Percentiles rank a stretch among this genome's conserved stretches.
Evolutionary conservation across 2,329 filamentous ascomycete genomes (phyloP).

Genomic region (Colletotrichum spaethianum): DNA sequence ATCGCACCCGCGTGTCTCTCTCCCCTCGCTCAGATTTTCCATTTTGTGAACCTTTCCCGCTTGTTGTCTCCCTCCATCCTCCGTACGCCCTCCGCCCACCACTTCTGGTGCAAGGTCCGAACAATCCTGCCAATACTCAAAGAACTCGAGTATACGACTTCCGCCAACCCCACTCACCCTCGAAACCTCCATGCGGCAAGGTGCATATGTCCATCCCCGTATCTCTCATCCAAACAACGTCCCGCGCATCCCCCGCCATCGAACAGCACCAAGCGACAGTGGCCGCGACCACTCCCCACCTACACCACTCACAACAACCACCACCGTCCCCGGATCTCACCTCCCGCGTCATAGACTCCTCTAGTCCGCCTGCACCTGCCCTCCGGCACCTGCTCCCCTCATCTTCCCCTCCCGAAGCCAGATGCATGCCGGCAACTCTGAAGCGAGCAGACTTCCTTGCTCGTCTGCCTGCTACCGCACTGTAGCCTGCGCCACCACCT

Average conservation of each 20-base stretch:
- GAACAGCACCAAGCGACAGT: neutral
- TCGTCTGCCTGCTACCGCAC: neutral
- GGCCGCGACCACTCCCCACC: neutral
- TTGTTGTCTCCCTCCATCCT: neutral
- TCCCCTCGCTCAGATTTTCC: neutral
- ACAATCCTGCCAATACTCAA: neutral
- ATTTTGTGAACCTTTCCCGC: neutral
- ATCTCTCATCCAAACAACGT: conserved; percentile 15
- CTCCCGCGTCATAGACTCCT: neutral
- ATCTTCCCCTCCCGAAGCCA: neutral
- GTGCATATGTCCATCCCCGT: neutral
- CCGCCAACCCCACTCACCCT: neutral
- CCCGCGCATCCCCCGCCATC: neutral
- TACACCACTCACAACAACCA: neutral
- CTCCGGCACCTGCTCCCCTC: neutral
- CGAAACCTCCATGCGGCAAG: conserved; percentile 7
- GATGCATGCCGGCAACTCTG: neutral
- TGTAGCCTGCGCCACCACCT: neutral
- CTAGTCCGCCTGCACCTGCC: conserved; percentile 7
- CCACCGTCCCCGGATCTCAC: neutral
- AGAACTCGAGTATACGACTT: neutral
- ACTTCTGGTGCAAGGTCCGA: neutral
- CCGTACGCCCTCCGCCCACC: neutral
- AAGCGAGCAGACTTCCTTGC: neutral
- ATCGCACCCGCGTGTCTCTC: neutral